Evolutionary conservation across 2,329 filamentous ascomycete species (phyloP), one percentile per base, ranked within the genome.

Genomic region (Colletotrichum acutatum): DNA sequence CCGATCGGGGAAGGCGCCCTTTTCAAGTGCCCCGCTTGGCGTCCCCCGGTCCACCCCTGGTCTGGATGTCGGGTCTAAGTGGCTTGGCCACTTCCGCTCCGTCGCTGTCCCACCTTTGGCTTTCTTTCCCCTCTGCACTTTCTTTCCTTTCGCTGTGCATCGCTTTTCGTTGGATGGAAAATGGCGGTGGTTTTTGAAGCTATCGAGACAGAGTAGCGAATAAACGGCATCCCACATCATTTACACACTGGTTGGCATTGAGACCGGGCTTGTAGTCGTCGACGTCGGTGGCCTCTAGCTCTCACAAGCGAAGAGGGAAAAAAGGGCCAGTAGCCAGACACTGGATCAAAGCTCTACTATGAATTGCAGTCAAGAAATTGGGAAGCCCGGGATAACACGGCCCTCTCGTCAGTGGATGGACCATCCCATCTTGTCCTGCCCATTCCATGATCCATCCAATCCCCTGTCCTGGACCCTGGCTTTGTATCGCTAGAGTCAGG

Each of bases 391-490:
- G 32, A 67, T 54, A 61, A 57, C 57, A 62, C 68, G 65, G 68
- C 42, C 49, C 68, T 30, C 64, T 46, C 34, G 16, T 16, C 11
- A 28, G 59, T n/a, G 26, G 46, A 42, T 49, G 46, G 24, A 24
- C 28, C 22, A 24, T 24, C 28, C 28, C 26, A 54, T 54, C 52
- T 49, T 22, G 22, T 22, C 42, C 42, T 49, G 19, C 42, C 19
- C 32, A 34, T 34, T 34, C 32, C 32, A 12, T 49, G 42, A n/a
- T 11, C 54, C 37, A 59, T 52, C 37, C 26, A 65, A 14, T 60
- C n/a, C 68, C 67, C 68, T 67, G 68, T 30, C 54, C 32, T 26
- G 32, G 68, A 71, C 63, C 63, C 68, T 71, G 42, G 57, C 34
- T 54, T 24, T 59, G 53, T 66, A 65, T 58, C 52, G 34, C 66